phyloP scores from a whole-genome alignment of 345 rosid genomes.

The Rhizophora mangle region DNA sequence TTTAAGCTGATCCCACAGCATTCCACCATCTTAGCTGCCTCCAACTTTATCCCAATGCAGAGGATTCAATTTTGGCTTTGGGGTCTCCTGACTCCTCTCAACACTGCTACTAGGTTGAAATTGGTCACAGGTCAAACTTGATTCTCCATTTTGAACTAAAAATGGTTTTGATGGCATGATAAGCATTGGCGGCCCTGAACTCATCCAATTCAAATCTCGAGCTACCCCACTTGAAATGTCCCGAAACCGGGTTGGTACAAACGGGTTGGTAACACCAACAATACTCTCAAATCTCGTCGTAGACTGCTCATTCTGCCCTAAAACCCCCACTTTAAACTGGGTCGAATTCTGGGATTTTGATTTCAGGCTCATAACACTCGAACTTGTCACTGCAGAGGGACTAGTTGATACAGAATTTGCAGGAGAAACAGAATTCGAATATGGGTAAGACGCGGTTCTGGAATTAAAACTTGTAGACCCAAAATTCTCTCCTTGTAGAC shows the following conservation, averaged over 20 bases:
- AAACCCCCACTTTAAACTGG: constrained; percentile 15
- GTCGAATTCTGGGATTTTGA: constrained; percentile 32
- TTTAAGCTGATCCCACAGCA: constrained; percentile 94
- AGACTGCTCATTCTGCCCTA: constrained; percentile 21
- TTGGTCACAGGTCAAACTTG: constrained; percentile 16
- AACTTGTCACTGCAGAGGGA: constrained; percentile 37
- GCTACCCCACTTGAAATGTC: constrained; percentile 30
- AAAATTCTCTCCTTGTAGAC: constrained; percentile 34
- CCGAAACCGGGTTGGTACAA: constrained; percentile 40
- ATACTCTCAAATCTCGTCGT: constrained; percentile 19
- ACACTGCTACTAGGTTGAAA: constrained; percentile 17
- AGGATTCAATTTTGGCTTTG: constrained; percentile 76
- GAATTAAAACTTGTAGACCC: constrained; percentile 55
- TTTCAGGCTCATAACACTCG: constrained; percentile 39
- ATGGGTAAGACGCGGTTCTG: constrained; percentile 60
- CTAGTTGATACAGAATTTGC: constrained; percentile 39
- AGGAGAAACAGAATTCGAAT: constrained; percentile 54
- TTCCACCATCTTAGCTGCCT: constrained; percentile 77
- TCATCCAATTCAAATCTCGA: constrained; percentile 13
- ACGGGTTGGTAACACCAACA: constrained; percentile 1
- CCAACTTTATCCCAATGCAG: constrained; percentile 97
- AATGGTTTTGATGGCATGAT: constrained; percentile 41
- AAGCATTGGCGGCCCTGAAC: constrained; percentile 37
- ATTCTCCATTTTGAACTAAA: constrained; percentile 19
- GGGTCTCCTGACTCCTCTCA: constrained; percentile 45